A percentile compares a stretch with the other conserved stretches of the same genome.
Evolutionary conservation across 192 early-diverging fungal species (phyloP).

Genomic region (Radiomyces spectabilis): DNA sequence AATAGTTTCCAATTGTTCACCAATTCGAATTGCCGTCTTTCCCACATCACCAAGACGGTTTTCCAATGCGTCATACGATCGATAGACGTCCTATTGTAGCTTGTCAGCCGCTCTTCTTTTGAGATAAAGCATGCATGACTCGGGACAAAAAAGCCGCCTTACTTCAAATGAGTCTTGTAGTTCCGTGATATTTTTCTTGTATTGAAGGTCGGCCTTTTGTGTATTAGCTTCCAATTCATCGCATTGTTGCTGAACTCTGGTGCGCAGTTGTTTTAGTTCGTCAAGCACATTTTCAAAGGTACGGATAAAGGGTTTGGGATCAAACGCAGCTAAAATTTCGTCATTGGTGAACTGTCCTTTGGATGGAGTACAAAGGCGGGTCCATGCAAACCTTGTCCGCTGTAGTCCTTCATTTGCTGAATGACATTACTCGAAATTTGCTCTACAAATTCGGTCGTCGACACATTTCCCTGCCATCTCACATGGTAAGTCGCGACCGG

Average conservation of each 20-base stretch:
- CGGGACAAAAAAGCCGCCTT: not conserved
- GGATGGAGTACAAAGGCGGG: not conserved
- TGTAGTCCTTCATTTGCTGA: slow-evolving; percentile 6
- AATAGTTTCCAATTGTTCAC: slow-evolving; percentile 95
- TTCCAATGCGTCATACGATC: slow-evolving; percentile 83
- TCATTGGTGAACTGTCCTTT: not conserved
- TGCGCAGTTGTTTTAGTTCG: slow-evolving; percentile 70
- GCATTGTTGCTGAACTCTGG: slow-evolving; percentile 75
- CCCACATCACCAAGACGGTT: slow-evolving; percentile 85
- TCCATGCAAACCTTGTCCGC: slow-evolving; percentile 10
- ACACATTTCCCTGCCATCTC: slow-evolving; percentile 7
- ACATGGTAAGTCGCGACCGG: not conserved
- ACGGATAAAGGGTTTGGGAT: slow-evolving; percentile 88
- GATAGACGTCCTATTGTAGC: slow-evolving; percentile 66
- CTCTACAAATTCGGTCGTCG: slow-evolving; percentile 20
- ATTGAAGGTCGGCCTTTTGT: slow-evolving; percentile 61
- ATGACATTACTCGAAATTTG: slow-evolving; percentile 17
- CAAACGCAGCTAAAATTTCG: slow-evolving; percentile 44
- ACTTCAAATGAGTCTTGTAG: slow-evolving; percentile 78
- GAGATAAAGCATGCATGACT: no score
- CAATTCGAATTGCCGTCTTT: slow-evolving; percentile 93
- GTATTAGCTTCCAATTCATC: slow-evolving; percentile 77
- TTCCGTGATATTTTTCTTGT: slow-evolving; percentile 73
- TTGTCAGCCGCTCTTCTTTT: not conserved
- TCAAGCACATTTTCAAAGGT: slow-evolving; percentile 83